Base-by-base conservation (phyloP, 129 eudicot species). In the Heracleum sosnowskyi region DNA sequence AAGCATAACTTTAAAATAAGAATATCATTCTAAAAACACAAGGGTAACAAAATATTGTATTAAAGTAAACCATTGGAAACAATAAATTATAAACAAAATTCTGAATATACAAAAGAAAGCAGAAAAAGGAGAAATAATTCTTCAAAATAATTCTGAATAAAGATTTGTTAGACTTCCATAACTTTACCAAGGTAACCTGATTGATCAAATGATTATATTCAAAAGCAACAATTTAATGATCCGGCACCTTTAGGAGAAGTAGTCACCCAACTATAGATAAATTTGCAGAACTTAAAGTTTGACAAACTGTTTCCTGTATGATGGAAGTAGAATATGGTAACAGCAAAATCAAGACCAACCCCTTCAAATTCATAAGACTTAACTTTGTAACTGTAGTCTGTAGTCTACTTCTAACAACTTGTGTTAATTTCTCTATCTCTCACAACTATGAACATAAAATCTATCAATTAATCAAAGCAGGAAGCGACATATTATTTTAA, bases 351-450 rank as follows among this genome's bases (percentile, higher is more conserved):
- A 53, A 53, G 22, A 4, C 55, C 68, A 68, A 74, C 78, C 51
- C 82, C 76, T 60, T 36, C 11, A 45, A 64, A 13, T 78, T 5
- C 24, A 62, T 20, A 47, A 76, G 81, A 72, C 77, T 73, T 46
- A n/a, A 22, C 55, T 86, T 84, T 87, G 85, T 87, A 87, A 84
- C 82, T 87, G 85, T 90, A 87, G n/a, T n/a, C n/a, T n/a, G n/a
- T n/a, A n/a, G 83, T 62, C 51, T 77, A 79, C 74, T 36, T 16
- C 45, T 37, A 51, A 37, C 39, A n/a, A 45, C 63, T 35, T 35
- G 37, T 35, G 37, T 35, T 35, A 35, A 35, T 35, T n/a, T 36
- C 35, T n/a, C 69, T 29, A 13, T 13, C 2, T 29, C 15, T 66
- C 7, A 66, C 72, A 66, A 77, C 66, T 77, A 79, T 73, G 81